Percentiles rank a stretch among this genome's conserved stretches.
Evolutionary conservation across 1,284 basidiomycete genomes (phyloP).

Genomic region (Mycena citricolor): DNA sequence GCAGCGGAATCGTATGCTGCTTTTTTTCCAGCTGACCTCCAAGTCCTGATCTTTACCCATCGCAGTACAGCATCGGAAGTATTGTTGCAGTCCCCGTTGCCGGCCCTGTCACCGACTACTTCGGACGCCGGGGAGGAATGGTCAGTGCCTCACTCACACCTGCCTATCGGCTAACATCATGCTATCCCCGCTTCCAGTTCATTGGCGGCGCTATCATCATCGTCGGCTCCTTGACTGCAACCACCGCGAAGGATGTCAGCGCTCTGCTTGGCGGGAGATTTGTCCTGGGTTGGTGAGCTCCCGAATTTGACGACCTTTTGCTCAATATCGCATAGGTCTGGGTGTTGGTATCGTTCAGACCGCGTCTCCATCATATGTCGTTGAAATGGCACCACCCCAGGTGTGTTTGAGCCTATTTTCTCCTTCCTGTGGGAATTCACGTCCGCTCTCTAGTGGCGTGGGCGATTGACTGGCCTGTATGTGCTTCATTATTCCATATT

Average conservation of each 20-base stretch:
- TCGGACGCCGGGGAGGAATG: conserved; percentile 55
- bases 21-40: conserved; percentile 34
- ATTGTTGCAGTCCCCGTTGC: conserved; percentile 41
- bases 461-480: conserved; percentile 53
- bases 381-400: conserved; percentile 61
- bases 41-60: conserved; percentile 13
- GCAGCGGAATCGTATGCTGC: not conserved
- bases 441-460: conserved; percentile 46
- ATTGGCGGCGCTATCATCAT: conserved; percentile 46
- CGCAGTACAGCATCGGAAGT: conserved; percentile 27
- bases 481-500: conserved; percentile 20
- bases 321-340: conserved; percentile 27
- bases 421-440: no score
- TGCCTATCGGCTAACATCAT: not conserved
- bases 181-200: conserved; percentile 31
- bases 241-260: conserved; percentile 39
- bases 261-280: conserved; percentile 49
- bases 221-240: conserved; percentile 44
- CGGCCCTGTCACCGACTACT: conserved; percentile 43
- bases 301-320: not conserved
- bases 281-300: conserved; percentile 38
- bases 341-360: conserved; percentile 48
- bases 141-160: conserved; percentile 24
- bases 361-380: conserved; percentile 47
- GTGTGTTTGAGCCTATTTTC: conserved; percentile 22